Conservation (phyloP, 2,329 filamentous ascomycete genomes). For the Acephala macrosclerotiorum region DNA sequence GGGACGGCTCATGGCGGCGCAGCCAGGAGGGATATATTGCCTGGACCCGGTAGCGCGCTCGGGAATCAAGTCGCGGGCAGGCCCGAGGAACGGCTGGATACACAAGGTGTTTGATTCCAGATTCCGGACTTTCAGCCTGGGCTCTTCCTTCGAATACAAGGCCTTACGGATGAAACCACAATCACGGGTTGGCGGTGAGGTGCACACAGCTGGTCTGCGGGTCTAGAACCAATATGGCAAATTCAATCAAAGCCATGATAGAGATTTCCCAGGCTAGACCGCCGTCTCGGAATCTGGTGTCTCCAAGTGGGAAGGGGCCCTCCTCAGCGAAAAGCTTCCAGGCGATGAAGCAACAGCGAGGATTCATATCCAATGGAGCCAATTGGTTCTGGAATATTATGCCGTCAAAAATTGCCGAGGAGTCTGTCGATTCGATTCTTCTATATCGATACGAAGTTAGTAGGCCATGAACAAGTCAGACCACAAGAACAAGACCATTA, state of each 20-base stretch:
- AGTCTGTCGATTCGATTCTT: conserved; percentile 45
- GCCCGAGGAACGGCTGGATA: no score
- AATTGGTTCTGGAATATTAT: conserved; percentile 44
- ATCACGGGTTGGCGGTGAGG: conserved; percentile 23
- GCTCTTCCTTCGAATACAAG: no score
- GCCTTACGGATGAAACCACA: no score
- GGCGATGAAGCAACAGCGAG: conserved; percentile 38
- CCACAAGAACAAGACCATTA: conserved; percentile 43
- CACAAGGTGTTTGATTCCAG: no score
- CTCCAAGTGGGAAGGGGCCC: conserved; percentile 18
- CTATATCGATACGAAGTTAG: conserved; percentile 45
- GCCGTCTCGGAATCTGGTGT: conserved; percentile 28
- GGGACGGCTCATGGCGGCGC: conserved; percentile 45
- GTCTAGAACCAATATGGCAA: conserved; percentile 22
- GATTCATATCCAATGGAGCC: conserved; percentile 42
- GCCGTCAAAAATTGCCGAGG: conserved; percentile 43
- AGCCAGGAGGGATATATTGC: conserved; percentile 49
- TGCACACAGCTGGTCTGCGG: conserved; percentile 23
- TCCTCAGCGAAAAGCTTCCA: conserved; percentile 29
- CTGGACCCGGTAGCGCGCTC: conserved; percentile 50
- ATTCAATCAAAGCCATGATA: no score
- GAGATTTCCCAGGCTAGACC: no score
- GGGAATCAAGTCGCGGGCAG: no score
- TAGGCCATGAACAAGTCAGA: conserved; percentile 41
- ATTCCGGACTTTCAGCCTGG: no score